These are phyloP conservation scores for Chlamydomonas asymmetrica DNA, from an alignment of 139 green algal genomes.

Conservation along the genomic window DNA sequence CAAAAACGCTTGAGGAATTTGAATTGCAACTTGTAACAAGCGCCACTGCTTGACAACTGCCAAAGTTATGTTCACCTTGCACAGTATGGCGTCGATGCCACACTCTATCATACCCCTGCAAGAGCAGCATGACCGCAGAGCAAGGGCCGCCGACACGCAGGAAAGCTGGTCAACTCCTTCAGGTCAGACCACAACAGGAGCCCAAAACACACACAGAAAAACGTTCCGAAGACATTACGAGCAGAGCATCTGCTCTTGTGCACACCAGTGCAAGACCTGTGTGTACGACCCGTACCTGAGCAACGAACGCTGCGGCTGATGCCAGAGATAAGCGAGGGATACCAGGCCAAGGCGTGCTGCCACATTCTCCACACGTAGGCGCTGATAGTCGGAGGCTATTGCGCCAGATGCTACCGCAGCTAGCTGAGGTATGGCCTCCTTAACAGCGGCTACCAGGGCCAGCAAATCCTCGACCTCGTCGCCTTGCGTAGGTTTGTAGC, in stretches of 20 bases:
- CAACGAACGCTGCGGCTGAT: slow-evolving; percentile 77
- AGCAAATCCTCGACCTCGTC: slow-evolving; percentile 96
- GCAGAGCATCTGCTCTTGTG: neutral
- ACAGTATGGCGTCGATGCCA: slow-evolving; percentile 74
- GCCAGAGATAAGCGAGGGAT: slow-evolving; percentile 92
- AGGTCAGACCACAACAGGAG: no score
- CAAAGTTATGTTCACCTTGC: no score
- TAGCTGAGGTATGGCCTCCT: slow-evolving; percentile 39
- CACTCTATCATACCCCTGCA: slow-evolving; percentile 65
- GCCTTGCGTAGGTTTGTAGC: slow-evolving; percentile 66
- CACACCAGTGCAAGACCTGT: no score
- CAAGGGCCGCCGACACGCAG: neutral
- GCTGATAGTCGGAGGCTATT: slow-evolving; percentile 97
- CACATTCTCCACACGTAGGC: slow-evolving; percentile 91
- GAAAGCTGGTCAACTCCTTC: neutral
- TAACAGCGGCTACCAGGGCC: slow-evolving; percentile 71
- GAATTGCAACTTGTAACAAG: no score
- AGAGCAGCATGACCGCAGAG: no score
- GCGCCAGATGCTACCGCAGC: slow-evolving; percentile 84
- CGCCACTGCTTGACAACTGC: no score
- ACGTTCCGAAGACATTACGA: no score
- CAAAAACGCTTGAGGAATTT: no score
- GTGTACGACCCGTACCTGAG: slow-evolving; percentile 49
- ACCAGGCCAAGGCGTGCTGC: slow-evolving; percentile 82
- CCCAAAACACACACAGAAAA: no score